Conservation (phyloP, 176 grass and related monocot genomes). For the Tillandsia leiboldiana region DNA sequence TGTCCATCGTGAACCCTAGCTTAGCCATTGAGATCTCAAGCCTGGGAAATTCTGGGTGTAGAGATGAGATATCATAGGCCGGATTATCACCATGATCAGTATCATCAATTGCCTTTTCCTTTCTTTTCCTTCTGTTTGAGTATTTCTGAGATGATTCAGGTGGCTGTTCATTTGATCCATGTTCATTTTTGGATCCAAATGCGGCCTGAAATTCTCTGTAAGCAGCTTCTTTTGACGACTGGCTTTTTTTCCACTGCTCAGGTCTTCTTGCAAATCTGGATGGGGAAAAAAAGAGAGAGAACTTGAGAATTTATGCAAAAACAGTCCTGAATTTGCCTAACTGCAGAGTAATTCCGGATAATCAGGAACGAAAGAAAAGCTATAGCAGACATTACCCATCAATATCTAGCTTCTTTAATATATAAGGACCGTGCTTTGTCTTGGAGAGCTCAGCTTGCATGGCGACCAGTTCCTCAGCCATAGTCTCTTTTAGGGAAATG, state of each 20-base stretch:
- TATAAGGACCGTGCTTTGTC: conserved; percentile 71
- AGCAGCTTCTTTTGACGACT: conserved; percentile 70
- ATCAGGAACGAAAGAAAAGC: neutral
- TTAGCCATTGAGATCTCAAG: conserved; percentile 22
- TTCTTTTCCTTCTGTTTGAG: conserved; percentile 30
- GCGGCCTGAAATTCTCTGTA: conserved; percentile 52
- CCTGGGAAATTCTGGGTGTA: conserved; percentile 1
- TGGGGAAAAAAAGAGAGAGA: neutral
- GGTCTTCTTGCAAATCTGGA: conserved; percentile 75
- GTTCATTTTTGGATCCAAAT: conserved; percentile 53
- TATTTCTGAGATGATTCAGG: conserved; percentile 23
- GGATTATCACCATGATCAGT: conserved; percentile 11
- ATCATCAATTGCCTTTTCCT: conserved; percentile 17
- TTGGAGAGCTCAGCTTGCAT: conserved; percentile 56
- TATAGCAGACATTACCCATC: conserved; percentile 41
- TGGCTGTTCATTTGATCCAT: conserved; percentile 12
- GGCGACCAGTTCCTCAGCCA: conserved; percentile 49
- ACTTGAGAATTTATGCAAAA: conserved; percentile 1
- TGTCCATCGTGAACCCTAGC: conserved; percentile 5
- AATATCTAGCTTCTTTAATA: conserved; percentile 89
- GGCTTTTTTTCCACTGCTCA: conserved; percentile 67
- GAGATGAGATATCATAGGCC: neutral
- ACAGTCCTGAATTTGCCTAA: neutral
- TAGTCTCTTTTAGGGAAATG: conserved; percentile 71
- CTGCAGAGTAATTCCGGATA: neutral